A percentile compares a stretch with the other conserved stretches of the same genome.
These are phyloP conservation scores for Arabis hirsuta DNA, from an alignment of 345 rosid species.

Conservation along the genomic window DNA sequence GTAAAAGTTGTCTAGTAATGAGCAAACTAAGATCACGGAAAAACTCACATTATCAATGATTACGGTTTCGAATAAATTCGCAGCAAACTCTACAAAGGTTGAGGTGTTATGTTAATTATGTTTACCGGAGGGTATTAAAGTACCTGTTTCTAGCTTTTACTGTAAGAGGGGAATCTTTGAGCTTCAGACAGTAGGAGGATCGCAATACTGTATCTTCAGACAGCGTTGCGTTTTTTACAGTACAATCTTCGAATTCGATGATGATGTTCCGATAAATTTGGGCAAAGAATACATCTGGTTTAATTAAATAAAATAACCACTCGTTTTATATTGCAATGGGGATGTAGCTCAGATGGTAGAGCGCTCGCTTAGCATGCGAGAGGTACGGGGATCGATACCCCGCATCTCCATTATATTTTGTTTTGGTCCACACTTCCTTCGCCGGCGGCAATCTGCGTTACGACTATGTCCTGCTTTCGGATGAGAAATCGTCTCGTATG, in stretches of 20 bases:
- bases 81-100: not conserved
- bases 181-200: constrained; percentile 13
- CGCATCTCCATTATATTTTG: constrained; percentile 90
- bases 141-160: not conserved
- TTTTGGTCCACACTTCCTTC: no score
- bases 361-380: constrained; percentile 96
- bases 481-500: no score
- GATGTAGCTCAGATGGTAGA: constrained; percentile 95
- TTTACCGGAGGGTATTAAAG: not conserved
- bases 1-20: not conserved
- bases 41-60: not conserved
- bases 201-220: constrained; percentile 6
- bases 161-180: not conserved
- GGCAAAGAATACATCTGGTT: fast-evolving
- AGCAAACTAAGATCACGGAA: not conserved
- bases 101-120: not conserved
- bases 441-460: no score
- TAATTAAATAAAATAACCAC: no score
- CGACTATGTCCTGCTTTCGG: no score
- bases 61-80: no score
- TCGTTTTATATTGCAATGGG: constrained; percentile 17
- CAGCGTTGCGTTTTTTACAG: no score
- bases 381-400: constrained; percentile 88
- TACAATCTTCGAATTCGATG: not conserved
- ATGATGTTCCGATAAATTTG: not conserved